Evolutionary conservation across 2,329 filamentous ascomycete species (phyloP).

Genomic region (Neofusicoccum sp.): DNA sequence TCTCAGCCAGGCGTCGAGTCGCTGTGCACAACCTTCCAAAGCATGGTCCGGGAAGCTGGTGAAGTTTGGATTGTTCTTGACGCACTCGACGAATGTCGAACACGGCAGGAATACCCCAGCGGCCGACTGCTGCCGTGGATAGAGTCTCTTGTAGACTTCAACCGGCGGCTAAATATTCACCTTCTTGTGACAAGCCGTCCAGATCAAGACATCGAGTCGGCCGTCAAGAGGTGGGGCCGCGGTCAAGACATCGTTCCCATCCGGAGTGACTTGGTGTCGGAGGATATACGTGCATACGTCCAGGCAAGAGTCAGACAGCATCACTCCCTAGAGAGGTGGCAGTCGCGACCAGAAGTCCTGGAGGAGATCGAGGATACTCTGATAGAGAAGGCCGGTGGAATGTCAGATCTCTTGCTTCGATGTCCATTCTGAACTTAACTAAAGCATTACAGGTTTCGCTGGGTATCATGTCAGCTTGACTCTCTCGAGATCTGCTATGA

Average conservation of each 20-base stretch:
- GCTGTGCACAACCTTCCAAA: not conserved
- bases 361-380: not conserved
- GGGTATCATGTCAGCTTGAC: constrained; percentile 23
- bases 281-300: not conserved
- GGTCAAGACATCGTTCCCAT: not conserved
- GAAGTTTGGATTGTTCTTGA: constrained; percentile 24
- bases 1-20: constrained; percentile 2
- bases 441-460: constrained; percentile 22
- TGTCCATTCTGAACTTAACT: not conserved
- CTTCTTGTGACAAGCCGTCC: constrained; percentile 7
- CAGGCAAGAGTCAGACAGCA: not conserved
- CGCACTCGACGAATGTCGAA: constrained; percentile 24
- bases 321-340: not conserved
- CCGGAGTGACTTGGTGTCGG: not conserved
- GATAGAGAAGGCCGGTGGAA: not conserved
- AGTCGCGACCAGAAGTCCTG: not conserved
- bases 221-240: not conserved
- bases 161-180: not conserved
- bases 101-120: not conserved
- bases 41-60: constrained; percentile 11
- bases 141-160: not conserved
- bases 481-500: constrained; percentile 12
- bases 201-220: not conserved
- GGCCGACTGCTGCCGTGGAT: constrained; percentile 22
- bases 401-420: not conserved